Evolutionary conservation across 1,284 basidiomycete genomes (phyloP).

Genomic region (Ustilago shanxiensis): DNA sequence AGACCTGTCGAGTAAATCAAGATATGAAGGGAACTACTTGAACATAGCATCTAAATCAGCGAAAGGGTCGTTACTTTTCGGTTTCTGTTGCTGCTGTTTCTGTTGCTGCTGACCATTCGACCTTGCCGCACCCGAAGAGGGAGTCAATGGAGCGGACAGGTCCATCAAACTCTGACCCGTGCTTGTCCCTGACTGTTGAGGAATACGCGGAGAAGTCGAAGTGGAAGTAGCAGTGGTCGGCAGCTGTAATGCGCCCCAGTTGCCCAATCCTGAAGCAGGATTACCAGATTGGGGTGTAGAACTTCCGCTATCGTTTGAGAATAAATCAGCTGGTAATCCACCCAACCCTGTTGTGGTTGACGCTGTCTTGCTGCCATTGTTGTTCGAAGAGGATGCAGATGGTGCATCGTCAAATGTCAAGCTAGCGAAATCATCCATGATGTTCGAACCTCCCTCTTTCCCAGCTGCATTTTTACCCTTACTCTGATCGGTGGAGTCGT

Average conservation of each 20-base stretch:
- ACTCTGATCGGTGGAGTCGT: conserved; percentile 29
- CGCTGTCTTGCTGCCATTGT: not conserved
- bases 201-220: conserved; percentile 36
- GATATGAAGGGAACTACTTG: conserved; percentile 27
- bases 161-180: conserved; percentile 14
- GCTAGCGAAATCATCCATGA: conserved; percentile 66
- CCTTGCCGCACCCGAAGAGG: not conserved
- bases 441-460: not conserved
- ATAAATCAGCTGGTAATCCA: conserved; percentile 46
- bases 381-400: not conserved
- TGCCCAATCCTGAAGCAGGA: conserved; percentile 42
- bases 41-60: conserved; percentile 64
- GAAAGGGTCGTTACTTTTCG: conserved; percentile 59
- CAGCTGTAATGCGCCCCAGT: conserved; percentile 61
- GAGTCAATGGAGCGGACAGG: conserved; percentile 27
- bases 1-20: not conserved
- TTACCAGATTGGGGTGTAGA: conserved; percentile 32
- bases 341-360: conserved; percentile 19
- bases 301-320: conserved; percentile 33
- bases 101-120: conserved; percentile 17
- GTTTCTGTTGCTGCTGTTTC: conserved; percentile 19
- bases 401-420: conserved; percentile 57
- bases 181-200: not conserved
- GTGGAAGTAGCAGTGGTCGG: conserved; percentile 50
- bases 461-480: conserved; percentile 4